A percentile compares a stretch with the other conserved stretches of the same genome.
Conservation (phyloP, 2,329 filamentous ascomycete genomes). For the Davidsoniella eucalypti region DNA sequence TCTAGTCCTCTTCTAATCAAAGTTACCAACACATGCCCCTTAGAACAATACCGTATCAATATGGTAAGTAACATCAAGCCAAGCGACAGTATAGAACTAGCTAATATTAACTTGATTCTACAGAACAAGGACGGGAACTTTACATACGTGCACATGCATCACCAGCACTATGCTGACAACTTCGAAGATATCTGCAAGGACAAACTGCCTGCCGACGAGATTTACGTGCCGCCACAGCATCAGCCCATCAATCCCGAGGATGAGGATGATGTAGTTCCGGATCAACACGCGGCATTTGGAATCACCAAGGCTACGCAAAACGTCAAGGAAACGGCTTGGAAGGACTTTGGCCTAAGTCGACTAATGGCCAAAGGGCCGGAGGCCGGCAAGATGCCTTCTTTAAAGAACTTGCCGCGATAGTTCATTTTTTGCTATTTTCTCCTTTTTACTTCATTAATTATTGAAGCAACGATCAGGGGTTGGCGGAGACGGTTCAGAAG, state of each 20-base stretch:
- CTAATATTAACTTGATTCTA: background rate
- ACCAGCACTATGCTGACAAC: slow-evolving; percentile 56
- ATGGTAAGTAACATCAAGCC: background rate
- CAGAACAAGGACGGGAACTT: slow-evolving; percentile 60
- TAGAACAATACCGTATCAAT: background rate
- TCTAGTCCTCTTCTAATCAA: too few relatives aligned
- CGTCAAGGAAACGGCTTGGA: slow-evolving; percentile 57
- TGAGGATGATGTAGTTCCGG: slow-evolving; percentile 75
- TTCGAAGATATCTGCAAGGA: slow-evolving; percentile 63
- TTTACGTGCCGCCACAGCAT: slow-evolving; percentile 64
- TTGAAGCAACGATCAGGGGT: too few relatives aligned
- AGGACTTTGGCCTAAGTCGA: slow-evolving; percentile 56
- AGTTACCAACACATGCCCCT: too few relatives aligned
- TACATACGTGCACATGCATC: slow-evolving; percentile 62
- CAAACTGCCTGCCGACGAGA: slow-evolving; percentile 57
- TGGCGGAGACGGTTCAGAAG: too few relatives aligned
- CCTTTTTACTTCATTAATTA: background rate
- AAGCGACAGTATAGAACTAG: background rate
- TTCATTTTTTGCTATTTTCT: too few relatives aligned
- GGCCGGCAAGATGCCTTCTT: slow-evolving; percentile 15
- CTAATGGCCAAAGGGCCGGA: slow-evolving; percentile 49
- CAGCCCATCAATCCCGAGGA: slow-evolving; percentile 77
- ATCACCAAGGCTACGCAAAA: slow-evolving; percentile 67
- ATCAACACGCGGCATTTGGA: slow-evolving; percentile 76
- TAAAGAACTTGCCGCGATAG: slow-evolving; percentile 16